Evolutionary conservation across 1,284 basidiomycete genomes (phyloP).

Genomic region (Nidula niveotomentosa): DNA sequence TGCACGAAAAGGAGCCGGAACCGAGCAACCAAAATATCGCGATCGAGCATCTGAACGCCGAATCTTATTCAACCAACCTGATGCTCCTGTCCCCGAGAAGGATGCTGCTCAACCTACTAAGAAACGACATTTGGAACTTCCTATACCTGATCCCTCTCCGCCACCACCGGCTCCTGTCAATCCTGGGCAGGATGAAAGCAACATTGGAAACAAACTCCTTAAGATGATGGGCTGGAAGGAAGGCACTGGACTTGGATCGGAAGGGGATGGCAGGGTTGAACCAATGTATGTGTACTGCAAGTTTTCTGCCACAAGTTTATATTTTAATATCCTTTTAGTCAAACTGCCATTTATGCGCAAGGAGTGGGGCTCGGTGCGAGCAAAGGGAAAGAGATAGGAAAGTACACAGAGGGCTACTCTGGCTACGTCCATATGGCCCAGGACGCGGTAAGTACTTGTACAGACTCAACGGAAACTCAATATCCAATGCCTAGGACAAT

Average conservation of each 20-base stretch:
- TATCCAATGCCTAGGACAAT: conserved; percentile 8
- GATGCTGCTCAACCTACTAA: conserved; percentile 32
- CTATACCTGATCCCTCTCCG: conserved; percentile 28
- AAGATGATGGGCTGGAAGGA: conserved; percentile 97
- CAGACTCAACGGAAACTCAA: conserved; percentile 13
- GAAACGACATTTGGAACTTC: conserved; percentile 55
- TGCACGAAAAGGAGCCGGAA: conserved; percentile 35
- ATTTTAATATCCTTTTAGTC: conserved; percentile 33
- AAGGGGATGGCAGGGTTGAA: conserved; percentile 81
- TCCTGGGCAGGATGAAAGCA: conserved; percentile 75
- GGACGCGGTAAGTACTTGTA: conserved; percentile 50
- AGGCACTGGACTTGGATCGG: conserved; percentile 82
- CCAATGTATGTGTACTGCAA: conserved; percentile 61
- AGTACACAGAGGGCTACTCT: conserved; percentile 68
- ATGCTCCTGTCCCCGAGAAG: conserved; percentile 67
- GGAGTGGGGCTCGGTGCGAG: conserved; percentile 87
- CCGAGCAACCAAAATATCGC: conserved; percentile 77
- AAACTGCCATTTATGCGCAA: conserved; percentile 83
- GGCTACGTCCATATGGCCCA: conserved; percentile 77
- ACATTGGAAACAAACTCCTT: conserved; percentile 87
- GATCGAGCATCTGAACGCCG: conserved; percentile 91
- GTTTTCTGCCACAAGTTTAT: neutral
- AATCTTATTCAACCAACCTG: conserved; percentile 87
- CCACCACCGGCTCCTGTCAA: conserved; percentile 61
- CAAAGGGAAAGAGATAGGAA: conserved; percentile 82